Conservation (phyloP, 257 asterid species). For the Paraleonurus japonicus region DNA sequence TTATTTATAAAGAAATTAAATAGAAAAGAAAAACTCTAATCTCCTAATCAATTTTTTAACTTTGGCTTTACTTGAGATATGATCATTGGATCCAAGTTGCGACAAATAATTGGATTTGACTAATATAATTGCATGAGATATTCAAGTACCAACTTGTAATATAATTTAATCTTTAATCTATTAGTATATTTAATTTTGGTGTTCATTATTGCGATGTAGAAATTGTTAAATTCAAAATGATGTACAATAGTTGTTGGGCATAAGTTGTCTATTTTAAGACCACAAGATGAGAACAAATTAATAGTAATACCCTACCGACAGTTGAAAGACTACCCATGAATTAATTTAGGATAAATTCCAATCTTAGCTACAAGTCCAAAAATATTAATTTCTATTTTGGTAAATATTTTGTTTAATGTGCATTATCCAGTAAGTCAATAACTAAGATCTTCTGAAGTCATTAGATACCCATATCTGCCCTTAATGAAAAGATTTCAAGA, state of each 20-base stretch:
- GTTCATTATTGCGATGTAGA: no score
- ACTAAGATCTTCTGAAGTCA: conserved; percentile 22
- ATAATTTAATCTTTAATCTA: not conserved
- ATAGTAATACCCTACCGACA: conserved; percentile 30
- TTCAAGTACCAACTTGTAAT: not conserved
- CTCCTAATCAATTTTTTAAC: not conserved
- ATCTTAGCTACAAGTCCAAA: conserved; percentile 8
- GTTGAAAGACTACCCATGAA: conserved; percentile 2
- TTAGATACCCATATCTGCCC: conserved; percentile 17
- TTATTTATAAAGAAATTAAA: no score
- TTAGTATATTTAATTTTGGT: not conserved
- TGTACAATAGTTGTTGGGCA: not conserved
- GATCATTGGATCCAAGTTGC: not conserved
- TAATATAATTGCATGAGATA: not conserved
- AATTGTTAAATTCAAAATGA: conserved; percentile 1
- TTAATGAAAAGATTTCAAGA: not conserved
- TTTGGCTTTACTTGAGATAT: not conserved
- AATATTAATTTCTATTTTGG: not conserved
- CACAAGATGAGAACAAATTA: conserved; percentile 10
- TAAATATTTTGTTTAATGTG: not conserved
- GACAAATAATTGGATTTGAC: not conserved
- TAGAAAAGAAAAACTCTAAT: no score
- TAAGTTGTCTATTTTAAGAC: not conserved
- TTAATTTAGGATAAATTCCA: conserved; percentile 19
- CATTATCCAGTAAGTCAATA: not conserved